These are phyloP conservation scores for Floccularia luteovirens DNA, from an alignment of 768 basidiomycete genomes.

Conservation along the genomic window DNA sequence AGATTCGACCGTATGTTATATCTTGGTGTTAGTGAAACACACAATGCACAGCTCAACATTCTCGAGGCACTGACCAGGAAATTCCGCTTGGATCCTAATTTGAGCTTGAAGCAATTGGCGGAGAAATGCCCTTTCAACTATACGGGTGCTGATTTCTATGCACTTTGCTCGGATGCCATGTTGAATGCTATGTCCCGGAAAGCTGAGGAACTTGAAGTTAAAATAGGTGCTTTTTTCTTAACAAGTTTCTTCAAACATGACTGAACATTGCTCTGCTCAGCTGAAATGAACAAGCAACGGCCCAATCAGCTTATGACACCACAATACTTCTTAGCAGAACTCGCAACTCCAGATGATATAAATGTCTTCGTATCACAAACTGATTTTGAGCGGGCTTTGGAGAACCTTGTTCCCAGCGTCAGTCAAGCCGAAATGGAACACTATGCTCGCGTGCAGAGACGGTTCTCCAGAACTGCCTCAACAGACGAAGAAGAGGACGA, in stretches of 20 bases:
- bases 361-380: constrained; percentile 57
- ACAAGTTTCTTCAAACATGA: background rate
- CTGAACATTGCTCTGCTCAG: constrained; percentile 16
- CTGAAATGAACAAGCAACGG: constrained; percentile 46
- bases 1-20: constrained; percentile 98
- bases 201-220: constrained; percentile 69
- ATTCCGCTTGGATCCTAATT: constrained; percentile 68
- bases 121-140: constrained; percentile 83
- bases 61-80: constrained; percentile 87
- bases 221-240: constrained; percentile 46
- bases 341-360: constrained; percentile 61
- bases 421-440: constrained; percentile 81
- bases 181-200: constrained; percentile 90
- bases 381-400: constrained; percentile 75
- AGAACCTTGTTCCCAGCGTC: constrained; percentile 71
- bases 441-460: constrained; percentile 65
- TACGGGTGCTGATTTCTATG: constrained; percentile 98
- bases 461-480: constrained; percentile 39
- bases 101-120: constrained; percentile 59
- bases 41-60: constrained; percentile 81
- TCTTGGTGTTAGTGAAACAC: constrained; percentile 83
- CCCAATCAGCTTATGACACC: constrained; percentile 70
- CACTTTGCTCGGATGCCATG: constrained; percentile 94
- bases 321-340: constrained; percentile 84
- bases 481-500: background rate